Evolutionary conservation across 169 alveolate species (phyloP).

Genomic region (Plasmodium fragile): DNA sequence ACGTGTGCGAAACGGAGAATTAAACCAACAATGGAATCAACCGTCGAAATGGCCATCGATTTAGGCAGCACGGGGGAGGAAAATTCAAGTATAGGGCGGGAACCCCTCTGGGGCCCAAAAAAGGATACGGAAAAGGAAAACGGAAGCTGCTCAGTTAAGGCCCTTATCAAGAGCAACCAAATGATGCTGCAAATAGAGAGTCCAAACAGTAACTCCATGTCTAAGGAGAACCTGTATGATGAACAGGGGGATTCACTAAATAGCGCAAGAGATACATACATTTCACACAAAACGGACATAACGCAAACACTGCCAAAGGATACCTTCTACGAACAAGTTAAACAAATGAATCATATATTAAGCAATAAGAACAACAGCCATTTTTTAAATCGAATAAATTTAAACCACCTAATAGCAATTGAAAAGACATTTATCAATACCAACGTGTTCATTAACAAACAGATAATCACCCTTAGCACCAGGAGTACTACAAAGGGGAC

Average conservation of each 20-base stretch:
- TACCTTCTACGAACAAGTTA: conserved; percentile 20
- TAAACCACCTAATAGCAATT: conserved; percentile 30
- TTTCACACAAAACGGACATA: neutral
- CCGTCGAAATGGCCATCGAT: neutral
- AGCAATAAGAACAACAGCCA: conserved; percentile 23
- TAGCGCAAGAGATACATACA: neutral
- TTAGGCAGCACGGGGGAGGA: neutral
- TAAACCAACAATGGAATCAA: neutral
- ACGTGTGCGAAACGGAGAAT: neutral
- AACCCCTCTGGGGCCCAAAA: neutral
- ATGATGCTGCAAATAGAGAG: neutral
- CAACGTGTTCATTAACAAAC: conserved; percentile 48
- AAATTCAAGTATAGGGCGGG: neutral
- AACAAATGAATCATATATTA: conserved; percentile 34
- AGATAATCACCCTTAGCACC: conserved; percentile 10
- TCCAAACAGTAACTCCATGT: neutral
- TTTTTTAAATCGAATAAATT: conserved; percentile 27
- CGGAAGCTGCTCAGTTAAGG: neutral
- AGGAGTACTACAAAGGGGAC: neutral
- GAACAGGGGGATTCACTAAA: neutral
- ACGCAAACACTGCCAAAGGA: neutral
- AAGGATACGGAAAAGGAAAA: neutral
- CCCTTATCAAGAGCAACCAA: neutral
- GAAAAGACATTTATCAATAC: conserved; percentile 48
- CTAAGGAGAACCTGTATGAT: neutral